Evolutionary conservation across 352 stramenopile species (phyloP), one percentile per base, ranked within the genome.

Genomic region (Phytopythium litorale): DNA sequence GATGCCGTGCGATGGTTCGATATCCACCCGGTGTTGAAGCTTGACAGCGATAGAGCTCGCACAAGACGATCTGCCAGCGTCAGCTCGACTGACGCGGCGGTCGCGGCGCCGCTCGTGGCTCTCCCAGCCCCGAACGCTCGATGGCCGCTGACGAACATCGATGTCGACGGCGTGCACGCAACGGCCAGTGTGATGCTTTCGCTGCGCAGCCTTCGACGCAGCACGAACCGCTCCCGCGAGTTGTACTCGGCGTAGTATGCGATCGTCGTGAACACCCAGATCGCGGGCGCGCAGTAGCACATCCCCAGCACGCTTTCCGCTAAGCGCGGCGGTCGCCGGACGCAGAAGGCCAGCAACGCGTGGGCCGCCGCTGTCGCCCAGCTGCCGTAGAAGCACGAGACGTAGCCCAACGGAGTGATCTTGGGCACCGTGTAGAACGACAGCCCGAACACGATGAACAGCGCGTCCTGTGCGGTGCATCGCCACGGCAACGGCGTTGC

Each of bases 341-440:
- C 69, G 35, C 77, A 60, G 48, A 94, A 81, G 38, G 76, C 73
- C 7, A 92, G 70, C 18, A 68, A 57, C 0, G 72, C 62, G 65
- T 94, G 91, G 40, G 90, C 60, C 15, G 71, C 56, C 4, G 83
- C 75, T 0, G 85, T 94, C 45, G 66, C 62, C 78, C 78, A 91
- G 56, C 85, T 94, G 12, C 85, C 85, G 51, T 86, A 73, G 25
- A 85, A 80, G 18, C 79, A 89, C 18, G 84, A 78, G 12, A 92
- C 79, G 60, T 91, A 94, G 53, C 85, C 80, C 21, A 94, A 66
- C 38, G 85, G 83, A 37, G 85, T 94, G 50, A 94, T 78, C 67
- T 94, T 94, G 43, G 85, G 85, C 55, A 92, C 91, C 8, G 85
- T 92, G 56, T 92, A 94, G 67, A 94, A 94, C 33, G 82, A 91